Evolutionary conservation across 352 stramenopile species (phyloP), one percentile per base, ranked within the genome.

Genomic region (Phytophthora pini): DNA sequence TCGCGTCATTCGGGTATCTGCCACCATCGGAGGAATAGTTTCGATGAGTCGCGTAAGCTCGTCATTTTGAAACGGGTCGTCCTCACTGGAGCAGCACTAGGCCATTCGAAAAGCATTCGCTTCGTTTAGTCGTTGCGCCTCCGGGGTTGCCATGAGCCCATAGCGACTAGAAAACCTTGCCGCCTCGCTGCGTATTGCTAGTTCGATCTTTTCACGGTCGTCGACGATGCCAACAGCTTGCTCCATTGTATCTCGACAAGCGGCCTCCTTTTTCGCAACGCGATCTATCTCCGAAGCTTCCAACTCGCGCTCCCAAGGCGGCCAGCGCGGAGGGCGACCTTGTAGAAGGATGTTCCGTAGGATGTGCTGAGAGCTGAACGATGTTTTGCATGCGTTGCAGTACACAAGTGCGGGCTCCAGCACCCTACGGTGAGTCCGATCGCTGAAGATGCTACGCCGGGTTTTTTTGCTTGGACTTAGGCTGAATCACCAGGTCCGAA

Each of bases 1-100:
- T 15, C 11, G 17, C 32, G 17, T 22, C 27, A 55, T 51, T 2
- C 27, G 13, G 24, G 5, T 38, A 24, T 58, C 51, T 8, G 41
- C 41, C 20, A 22, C 15, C 32, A 45, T 56, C 5, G 17, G 32
- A 15, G 31, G 31, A 4, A 20, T 8, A 5, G 8, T 54, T 10
- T 54, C 29, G 29, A 54, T 54, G 15, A 43, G 31, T 4, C 48
- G 17, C 7, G 48, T 34, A 1, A 55, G 17, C 17, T 32, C 29
- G 32, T 55, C 48, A 55, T 43, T 45, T 12, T 22, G 32, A 45
- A 55, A 55, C 4, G 32, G 48, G 7, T 61, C 29, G 13, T 53
- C 32, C 11, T 53, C 54, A 38, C 52, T 41, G n/a, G 36, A 41
- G 11, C 36, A 41, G 1, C 36, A 41, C 4, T 41, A 41, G 12